phyloP scores from a whole-genome alignment of 768 basidiomycete genomes.

The Auricularia cornea region DNA sequence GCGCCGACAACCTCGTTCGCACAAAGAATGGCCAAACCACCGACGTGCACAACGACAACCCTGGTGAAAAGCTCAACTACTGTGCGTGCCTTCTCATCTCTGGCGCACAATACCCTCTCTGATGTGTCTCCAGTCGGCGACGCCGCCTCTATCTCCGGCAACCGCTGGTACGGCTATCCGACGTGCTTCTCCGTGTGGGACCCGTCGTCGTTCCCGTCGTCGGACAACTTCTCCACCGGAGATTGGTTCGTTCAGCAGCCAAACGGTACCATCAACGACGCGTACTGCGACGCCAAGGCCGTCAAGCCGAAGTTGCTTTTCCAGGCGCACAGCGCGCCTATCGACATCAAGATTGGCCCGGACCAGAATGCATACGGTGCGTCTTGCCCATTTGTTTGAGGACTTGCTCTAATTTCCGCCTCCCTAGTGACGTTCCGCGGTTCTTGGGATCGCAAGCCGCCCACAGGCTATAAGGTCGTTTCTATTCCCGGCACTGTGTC shows the following conservation, averaged over 20 bases:
- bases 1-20: not conserved
- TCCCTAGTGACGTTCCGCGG: slow-evolving; percentile 32
- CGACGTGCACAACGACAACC: not conserved
- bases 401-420: not conserved
- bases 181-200: not conserved
- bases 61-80: not conserved
- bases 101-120: too few species aligned
- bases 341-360: slow-evolving; percentile 37
- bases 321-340: slow-evolving; percentile 39
- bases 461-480: slow-evolving; percentile 41
- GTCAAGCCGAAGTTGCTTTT: not conserved
- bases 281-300: slow-evolving; percentile 24
- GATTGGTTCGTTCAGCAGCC: not conserved
- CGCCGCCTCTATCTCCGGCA: not conserved
- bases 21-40: not conserved
- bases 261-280: slow-evolving; percentile 14
- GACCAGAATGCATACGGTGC: slow-evolving; percentile 17
- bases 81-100: not conserved
- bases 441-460: slow-evolving; percentile 32
- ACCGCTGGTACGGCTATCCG: not conserved
- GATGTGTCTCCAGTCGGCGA: not conserved
- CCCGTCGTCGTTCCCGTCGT: not conserved
- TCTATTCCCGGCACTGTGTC: not conserved
- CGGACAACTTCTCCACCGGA: not conserved
- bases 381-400: too few species aligned